Percentiles rank a stretch among this genome's conserved stretches.
These are phyloP conservation scores for Prunus davidiana DNA, from an alignment of 306 rosid species.

Conservation along the genomic window DNA sequence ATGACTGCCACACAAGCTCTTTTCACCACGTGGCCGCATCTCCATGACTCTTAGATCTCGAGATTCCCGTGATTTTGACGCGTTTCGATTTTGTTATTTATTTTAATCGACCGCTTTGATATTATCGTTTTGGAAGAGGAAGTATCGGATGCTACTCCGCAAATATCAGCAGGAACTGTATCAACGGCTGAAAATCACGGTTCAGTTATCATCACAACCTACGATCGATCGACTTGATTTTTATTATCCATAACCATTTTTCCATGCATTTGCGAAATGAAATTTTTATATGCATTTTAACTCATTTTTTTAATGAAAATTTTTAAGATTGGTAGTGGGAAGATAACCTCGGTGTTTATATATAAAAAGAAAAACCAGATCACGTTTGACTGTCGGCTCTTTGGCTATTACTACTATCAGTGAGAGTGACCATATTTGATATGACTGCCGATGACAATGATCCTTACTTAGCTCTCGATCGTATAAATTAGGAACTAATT, in stretches of 20 bases:
- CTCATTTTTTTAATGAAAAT: no score
- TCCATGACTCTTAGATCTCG: constrained; percentile 9
- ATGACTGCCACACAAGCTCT: background rate
- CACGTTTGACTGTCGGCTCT: no score
- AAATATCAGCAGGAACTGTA: background rate
- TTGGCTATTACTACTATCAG: background rate
- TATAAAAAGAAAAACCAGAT: no score
- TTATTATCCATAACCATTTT: no score
- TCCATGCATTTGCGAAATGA: no score
- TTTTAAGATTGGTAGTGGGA: no score
- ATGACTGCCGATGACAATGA: background rate
- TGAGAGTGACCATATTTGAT: background rate
- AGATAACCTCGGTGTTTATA: no score
- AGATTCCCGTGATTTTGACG: constrained; percentile 34
- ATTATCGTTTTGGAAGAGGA: background rate
- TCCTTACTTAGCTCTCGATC: background rate
- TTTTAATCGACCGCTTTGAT: background rate
- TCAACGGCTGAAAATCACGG: background rate
- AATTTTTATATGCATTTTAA: no score
- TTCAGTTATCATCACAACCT: background rate
- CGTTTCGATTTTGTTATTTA: background rate
- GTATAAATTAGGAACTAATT: background rate
- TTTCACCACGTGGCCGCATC: constrained; percentile 10
- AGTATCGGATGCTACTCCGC: background rate
- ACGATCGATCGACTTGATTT: background rate